phyloP scores from a whole-genome alignment of 805 yeast genomes.

The Candida hungchunana region DNA sequence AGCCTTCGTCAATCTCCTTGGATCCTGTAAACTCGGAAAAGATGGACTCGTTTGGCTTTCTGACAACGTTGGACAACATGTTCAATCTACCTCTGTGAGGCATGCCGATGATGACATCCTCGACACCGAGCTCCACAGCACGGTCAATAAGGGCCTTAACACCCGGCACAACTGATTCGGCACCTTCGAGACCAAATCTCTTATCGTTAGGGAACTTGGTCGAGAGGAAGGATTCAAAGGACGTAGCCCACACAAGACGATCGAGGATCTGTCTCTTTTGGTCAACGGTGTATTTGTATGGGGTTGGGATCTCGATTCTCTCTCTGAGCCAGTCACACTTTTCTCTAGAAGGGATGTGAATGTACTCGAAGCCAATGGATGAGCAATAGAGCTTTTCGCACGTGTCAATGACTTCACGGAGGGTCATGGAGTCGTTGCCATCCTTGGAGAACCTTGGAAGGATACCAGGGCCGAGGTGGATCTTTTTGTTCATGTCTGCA shows the following conservation, averaged over 20 bases:
- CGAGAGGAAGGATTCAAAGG: conserved; percentile 88
- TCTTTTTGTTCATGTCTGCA: conserved; percentile 74
- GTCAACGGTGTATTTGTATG: conserved; percentile 77
- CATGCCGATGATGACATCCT: conserved; percentile 97
- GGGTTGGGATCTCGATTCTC: conserved; percentile 87
- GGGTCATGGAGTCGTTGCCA: conserved; percentile 56
- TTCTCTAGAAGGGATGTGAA: conserved; percentile 92
- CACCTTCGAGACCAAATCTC: conserved; percentile 98
- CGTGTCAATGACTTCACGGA: conserved; percentile 70
- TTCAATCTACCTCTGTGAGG: conserved; percentile 99
- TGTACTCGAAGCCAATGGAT: conserved; percentile 88
- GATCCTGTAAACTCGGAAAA: conserved; percentile 95
- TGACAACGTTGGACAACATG: conserved; percentile 95
- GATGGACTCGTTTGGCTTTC: conserved; percentile 97
- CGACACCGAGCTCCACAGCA: conserved; percentile 87
- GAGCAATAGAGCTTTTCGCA: conserved; percentile 87
- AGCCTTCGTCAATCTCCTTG: conserved; percentile 87
- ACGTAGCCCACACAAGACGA: conserved; percentile 93
- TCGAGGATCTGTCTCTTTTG: conserved; percentile 95
- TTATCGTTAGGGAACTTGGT: conserved; percentile 97
- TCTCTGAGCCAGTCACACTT: conserved; percentile 99
- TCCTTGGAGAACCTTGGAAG: conserved; percentile 80
- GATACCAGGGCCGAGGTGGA: conserved; percentile 96
- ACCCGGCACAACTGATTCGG: conserved; percentile 95
- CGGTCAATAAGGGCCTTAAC: conserved; percentile 93